Percentiles rank a stretch among this genome's conserved stretches.
Conservation (phyloP, 345 rosid species). For the Gossypioides kirkii region DNA sequence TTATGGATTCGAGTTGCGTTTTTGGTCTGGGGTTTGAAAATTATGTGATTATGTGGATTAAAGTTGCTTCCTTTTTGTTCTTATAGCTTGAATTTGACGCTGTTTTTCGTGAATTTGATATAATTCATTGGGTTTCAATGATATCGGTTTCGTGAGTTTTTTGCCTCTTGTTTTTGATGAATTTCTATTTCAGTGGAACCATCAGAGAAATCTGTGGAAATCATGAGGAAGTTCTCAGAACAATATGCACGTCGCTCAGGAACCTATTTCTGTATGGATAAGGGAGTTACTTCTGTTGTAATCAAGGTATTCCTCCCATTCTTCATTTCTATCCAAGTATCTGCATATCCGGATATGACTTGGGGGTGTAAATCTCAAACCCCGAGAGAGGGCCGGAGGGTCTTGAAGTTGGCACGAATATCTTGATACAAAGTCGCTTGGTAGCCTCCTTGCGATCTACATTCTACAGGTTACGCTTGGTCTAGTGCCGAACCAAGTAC, state of each 20-base stretch:
- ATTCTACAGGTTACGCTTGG: too few species aligned
- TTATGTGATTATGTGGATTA: not conserved
- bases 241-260: slow-evolving; percentile 94
- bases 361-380: too few species aligned
- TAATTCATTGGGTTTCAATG: not conserved
- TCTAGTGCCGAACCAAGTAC: too few species aligned
- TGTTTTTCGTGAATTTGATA: not conserved
- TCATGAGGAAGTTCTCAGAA: slow-evolving; percentile 97
- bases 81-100: not conserved
- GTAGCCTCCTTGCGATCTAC: too few species aligned
- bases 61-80: not conserved
- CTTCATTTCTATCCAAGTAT: not conserved
- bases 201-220: slow-evolving; percentile 76
- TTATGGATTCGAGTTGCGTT: slow-evolving; percentile 4
- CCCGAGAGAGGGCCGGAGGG: too few species aligned
- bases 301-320: slow-evolving; percentile 53
- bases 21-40: not conserved
- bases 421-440: too few species aligned
- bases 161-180: not conserved
- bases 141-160: not conserved
- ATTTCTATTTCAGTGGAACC: slow-evolving; percentile 55
- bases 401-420: too few species aligned
- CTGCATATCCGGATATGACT: not conserved
- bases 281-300: slow-evolving; percentile 92
- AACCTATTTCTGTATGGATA: slow-evolving; percentile 84